Evolutionary conservation across 495 filamentous ascomycete species (phyloP).

Genomic region (Chaetomium tenue): DNA sequence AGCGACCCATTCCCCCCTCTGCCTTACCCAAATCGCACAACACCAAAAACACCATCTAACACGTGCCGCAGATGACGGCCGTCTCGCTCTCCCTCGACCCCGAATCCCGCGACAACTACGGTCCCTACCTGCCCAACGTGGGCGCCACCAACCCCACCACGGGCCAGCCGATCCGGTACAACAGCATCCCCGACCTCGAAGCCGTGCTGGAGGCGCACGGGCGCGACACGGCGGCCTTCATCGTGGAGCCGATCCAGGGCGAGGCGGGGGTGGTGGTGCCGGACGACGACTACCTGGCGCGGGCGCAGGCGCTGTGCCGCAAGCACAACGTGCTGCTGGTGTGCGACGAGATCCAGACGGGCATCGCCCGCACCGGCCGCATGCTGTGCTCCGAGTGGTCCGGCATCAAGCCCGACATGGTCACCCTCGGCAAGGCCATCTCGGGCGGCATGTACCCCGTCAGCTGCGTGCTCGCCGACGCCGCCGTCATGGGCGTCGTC

Average conservation of each 20-base stretch:
- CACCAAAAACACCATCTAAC: neutral
- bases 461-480: constrained; percentile 83
- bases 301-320: constrained; percentile 82
- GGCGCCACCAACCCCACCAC: constrained; percentile 77
- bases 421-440: constrained; percentile 94
- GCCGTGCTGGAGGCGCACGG: constrained; percentile 78
- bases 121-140: constrained; percentile 87
- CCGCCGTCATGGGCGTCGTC: constrained; percentile 94
- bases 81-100: constrained; percentile 93
- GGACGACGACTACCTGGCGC: constrained; percentile 79
- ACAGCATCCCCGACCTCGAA: constrained; percentile 77
- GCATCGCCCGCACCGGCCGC: constrained; percentile 90
- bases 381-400: constrained; percentile 94
- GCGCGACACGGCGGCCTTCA: constrained; percentile 82
- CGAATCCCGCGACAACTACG: constrained; percentile 95
- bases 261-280: constrained; percentile 97
- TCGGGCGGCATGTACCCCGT: constrained; percentile 99
- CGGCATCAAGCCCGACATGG: constrained; percentile 89
- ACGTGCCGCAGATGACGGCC: constrained; percentile 71
- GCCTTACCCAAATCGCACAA: neutral
- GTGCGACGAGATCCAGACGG: constrained; percentile 97
- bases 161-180: constrained; percentile 75
- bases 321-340: constrained; percentile 93
- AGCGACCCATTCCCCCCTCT: constrained; percentile 33
- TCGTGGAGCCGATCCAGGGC: constrained; percentile 97